phyloP scores from a whole-genome alignment of 140 eudicot genomes.

The Senecio squalidus region DNA sequence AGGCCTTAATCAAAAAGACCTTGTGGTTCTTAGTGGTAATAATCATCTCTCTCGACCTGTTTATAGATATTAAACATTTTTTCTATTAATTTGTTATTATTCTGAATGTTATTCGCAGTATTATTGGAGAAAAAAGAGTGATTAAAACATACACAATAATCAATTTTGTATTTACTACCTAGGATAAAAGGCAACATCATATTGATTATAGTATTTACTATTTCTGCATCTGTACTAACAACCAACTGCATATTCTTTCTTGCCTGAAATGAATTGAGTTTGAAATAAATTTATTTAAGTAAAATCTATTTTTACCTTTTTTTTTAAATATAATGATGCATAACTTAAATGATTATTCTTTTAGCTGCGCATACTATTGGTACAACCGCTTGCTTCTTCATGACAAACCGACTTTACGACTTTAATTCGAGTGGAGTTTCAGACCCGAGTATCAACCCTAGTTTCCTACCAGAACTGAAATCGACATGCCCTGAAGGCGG shows the following conservation, averaged over 20 bases:
- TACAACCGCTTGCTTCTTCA: conserved; percentile 82
- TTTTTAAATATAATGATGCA: neutral
- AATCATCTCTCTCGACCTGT: neutral
- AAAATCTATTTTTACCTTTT: neutral
- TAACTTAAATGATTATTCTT: neutral
- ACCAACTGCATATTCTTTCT: conserved; percentile 21
- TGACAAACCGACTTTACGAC: conserved; percentile 54
- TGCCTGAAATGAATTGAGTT: conserved; percentile 12
- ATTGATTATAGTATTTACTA: conserved; percentile 20
- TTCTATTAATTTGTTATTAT: too few species aligned
- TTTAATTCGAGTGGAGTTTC: conserved; percentile 31
- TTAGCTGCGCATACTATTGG: conserved; percentile 86
- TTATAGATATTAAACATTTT: too few species aligned
- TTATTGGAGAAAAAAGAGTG: neutral
- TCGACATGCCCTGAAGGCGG: conserved; percentile 52
- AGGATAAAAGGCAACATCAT: conserved; percentile 1
- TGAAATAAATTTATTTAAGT: conserved; percentile 8
- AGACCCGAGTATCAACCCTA: conserved; percentile 59
- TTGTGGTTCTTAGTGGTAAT: conserved; percentile 70
- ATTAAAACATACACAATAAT: neutral
- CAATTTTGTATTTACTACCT: neutral
- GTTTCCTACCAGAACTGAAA: conserved; percentile 47
- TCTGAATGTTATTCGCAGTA: too few species aligned
- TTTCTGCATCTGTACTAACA: conserved; percentile 16
- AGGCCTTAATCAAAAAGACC: conserved; percentile 66